A percentile compares a stretch with the other conserved stretches of the same genome.
Conservation (phyloP, 1,284 basidiomycete genomes). For the Boletus holoroseus region DNA sequence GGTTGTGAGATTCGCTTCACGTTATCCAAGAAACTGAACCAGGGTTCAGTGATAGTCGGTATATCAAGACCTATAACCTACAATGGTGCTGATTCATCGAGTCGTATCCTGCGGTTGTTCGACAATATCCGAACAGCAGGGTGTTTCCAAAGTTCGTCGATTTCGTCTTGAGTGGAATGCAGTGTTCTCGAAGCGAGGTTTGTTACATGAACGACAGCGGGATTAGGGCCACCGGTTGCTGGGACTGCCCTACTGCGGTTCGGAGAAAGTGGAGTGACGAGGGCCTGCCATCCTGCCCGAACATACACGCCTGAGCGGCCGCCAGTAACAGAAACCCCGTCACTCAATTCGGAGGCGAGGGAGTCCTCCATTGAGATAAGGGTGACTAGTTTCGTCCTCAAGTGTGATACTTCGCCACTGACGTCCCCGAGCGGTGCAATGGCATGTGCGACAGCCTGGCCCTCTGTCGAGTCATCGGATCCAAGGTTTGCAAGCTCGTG, state of each 20-base stretch:
- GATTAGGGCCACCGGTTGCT: conserved; percentile 33
- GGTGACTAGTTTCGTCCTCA: conserved; percentile 55
- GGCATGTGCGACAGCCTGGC: conserved; percentile 31
- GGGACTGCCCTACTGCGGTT: conserved; percentile 41
- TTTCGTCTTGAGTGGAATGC: conserved; percentile 42
- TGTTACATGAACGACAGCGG: conserved; percentile 39
- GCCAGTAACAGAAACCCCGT: conserved; percentile 53
- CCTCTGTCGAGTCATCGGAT: conserved; percentile 28
- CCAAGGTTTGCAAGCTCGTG: conserved; percentile 43
- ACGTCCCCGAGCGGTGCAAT: conserved; percentile 34
- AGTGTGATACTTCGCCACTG: conserved; percentile 43
- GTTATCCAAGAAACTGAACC: conserved; percentile 58
- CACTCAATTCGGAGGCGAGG: conserved; percentile 61
- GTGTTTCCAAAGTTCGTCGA: conserved; percentile 63
- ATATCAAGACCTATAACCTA: conserved; percentile 33
- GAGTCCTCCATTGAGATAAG: conserved; percentile 62
- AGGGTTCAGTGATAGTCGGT: conserved; percentile 8
- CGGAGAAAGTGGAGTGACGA: conserved; percentile 42
- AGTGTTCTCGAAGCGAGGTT: conserved; percentile 55
- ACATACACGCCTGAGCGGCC: conserved; percentile 60
- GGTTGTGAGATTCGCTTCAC: conserved; percentile 59
- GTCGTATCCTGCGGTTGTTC: conserved; percentile 51
- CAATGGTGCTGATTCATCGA: conserved; percentile 76
- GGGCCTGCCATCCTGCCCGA: conserved; percentile 60
- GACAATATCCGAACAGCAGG: conserved; percentile 55